phyloP scores from a whole-genome alignment of 441 rosid genomes.

The Corymbia calophylla region DNA sequence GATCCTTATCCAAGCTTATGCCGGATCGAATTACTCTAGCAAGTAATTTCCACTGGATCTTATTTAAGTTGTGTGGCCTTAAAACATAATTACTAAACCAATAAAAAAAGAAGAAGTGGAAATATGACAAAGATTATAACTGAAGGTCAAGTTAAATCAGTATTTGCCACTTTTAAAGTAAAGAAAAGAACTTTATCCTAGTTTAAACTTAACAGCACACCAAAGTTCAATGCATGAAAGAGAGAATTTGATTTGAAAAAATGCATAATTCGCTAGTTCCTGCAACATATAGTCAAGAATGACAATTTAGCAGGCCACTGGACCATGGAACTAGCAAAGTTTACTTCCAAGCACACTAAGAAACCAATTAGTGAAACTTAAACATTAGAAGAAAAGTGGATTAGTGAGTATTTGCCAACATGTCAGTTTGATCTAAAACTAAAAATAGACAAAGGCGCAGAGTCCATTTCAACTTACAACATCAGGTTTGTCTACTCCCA shows the following conservation, averaged over 20 bases:
- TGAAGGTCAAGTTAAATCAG: neutral
- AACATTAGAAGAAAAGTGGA: neutral
- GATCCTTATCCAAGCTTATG: too few species aligned
- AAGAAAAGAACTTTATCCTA: too few species aligned
- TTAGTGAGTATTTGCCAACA: neutral
- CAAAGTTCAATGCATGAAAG: too few species aligned
- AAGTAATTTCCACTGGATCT: too few species aligned
- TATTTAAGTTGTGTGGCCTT: neutral
- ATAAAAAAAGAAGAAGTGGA: too few species aligned
- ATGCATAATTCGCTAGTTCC: too few species aligned
- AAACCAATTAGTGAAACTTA: neutral
- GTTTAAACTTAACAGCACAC: too few species aligned
- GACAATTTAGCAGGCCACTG: neutral
- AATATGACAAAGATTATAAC: too few species aligned
- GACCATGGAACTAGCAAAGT: neutral
- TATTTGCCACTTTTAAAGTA: too few species aligned
- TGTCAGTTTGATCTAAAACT: neutral
- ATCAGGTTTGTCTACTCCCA: slow-evolving; percentile 97
- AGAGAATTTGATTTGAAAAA: too few species aligned
- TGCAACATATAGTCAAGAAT: neutral
- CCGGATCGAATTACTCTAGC: too few species aligned
- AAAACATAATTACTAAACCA: neutral
- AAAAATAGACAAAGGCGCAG: neutral
- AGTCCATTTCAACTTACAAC: slow-evolving; percentile 50
- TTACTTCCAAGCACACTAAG: neutral